A percentile compares a stretch with the other conserved stretches of the same genome.
Evolutionary conservation across 2,329 filamentous ascomycete species (phyloP).

Genomic region (Pseudopyricularia javanii): DNA sequence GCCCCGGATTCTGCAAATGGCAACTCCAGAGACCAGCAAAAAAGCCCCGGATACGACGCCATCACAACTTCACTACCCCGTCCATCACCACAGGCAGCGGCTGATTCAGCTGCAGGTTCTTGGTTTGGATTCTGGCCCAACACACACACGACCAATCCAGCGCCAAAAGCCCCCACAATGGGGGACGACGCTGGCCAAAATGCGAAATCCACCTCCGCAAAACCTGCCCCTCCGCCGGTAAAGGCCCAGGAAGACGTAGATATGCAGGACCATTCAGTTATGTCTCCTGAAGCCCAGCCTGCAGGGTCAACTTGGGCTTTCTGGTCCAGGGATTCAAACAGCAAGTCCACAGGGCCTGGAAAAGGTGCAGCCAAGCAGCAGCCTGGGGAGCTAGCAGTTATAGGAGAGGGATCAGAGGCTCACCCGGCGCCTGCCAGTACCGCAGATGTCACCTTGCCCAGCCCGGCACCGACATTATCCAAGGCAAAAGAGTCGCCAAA

Average conservation of each 20-base stretch:
- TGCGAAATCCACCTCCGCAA: background rate
- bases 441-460: conserved; percentile 24
- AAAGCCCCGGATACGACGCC: background rate
- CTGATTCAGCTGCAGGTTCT: conserved; percentile 13
- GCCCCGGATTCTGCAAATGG: background rate
- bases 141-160: background rate
- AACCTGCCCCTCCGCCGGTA: conserved; percentile 5
- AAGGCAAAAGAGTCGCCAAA: conserved; percentile 17
- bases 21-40: background rate
- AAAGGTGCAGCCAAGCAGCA: conserved; percentile 18
- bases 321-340: conserved; percentile 52
- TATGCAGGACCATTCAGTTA: conserved; percentile 26
- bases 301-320: conserved; percentile 67
- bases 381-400: conserved; percentile 40
- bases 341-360: conserved; percentile 16
- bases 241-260: conserved; percentile 26
- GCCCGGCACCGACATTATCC: background rate
- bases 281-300: conserved; percentile 25
- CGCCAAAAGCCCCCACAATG: background rate
- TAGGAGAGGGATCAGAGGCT: conserved; percentile 43
- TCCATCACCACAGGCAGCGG: background rate
- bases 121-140: conserved; percentile 20
- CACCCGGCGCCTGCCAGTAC: conserved; percentile 36
- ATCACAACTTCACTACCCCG: background rate
- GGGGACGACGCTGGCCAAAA: background rate